Percentiles rank a stretch among this genome's conserved stretches.
These are phyloP conservation scores for Vittaforma corneae DNA, from an alignment of 371 early-diverging fungal genomes.

Conservation along the genomic window DNA sequence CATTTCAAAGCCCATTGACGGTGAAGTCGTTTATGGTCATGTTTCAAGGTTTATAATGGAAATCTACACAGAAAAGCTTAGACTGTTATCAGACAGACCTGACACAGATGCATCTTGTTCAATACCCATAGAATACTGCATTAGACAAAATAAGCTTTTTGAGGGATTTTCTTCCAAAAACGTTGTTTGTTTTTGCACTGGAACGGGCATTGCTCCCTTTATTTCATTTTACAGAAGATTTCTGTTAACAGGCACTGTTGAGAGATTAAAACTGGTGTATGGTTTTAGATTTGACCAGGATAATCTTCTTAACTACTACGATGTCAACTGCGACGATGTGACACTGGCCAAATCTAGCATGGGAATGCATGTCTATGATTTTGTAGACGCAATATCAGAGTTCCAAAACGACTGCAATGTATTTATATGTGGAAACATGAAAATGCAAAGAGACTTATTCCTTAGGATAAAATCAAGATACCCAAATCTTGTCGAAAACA, in stretches of 20 bases:
- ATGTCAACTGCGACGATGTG: constrained; percentile 7
- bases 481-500: constrained; percentile 17
- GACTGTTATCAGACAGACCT: background rate
- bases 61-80: too few relatives aligned
- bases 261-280: constrained; percentile 51
- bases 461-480: constrained; percentile 14
- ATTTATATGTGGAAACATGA: constrained; percentile 40
- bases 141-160: constrained; percentile 18
- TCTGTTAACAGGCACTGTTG: constrained; percentile 4
- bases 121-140: background rate
- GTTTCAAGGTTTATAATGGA: constrained; percentile 36
- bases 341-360: constrained; percentile 17
- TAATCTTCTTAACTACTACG: constrained; percentile 31
- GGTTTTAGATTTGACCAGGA: constrained; percentile 55
- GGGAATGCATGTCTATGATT: constrained; percentile 35
- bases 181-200: constrained; percentile 49
- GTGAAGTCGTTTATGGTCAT: constrained; percentile 36
- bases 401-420: constrained; percentile 16
- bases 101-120: background rate
- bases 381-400: constrained; percentile 17
- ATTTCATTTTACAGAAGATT: constrained; percentile 49
- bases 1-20: constrained; percentile 16
- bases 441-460: constrained; percentile 41
- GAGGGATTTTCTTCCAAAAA: constrained; percentile 5
- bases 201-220: constrained; percentile 58